Evolutionary conservation across 2,329 filamentous ascomycete genomes (phyloP).

Genomic region (Botrytis squamosa): DNA sequence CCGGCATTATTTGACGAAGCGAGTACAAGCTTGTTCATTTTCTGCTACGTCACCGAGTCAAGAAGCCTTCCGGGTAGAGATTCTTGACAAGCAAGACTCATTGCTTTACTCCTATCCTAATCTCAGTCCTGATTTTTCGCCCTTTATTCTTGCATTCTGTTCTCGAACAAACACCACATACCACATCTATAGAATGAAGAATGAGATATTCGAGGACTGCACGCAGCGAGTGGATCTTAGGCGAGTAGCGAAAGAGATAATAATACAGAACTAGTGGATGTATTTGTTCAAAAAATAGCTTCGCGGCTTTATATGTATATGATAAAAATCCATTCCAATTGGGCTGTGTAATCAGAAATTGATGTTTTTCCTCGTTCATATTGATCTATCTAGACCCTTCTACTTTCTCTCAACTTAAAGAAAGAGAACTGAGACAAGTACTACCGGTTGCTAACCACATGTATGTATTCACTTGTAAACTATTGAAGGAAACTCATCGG

Average conservation of each 20-base stretch:
- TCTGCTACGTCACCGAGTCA: not conserved
- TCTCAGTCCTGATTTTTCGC: not conserved
- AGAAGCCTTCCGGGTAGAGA: not conserved
- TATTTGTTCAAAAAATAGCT: not conserved
- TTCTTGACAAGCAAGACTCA: not conserved
- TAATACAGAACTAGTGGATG: not conserved
- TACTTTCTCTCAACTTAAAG: not conserved
- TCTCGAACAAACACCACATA: not conserved
- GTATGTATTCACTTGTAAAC: not conserved
- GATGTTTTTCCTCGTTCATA: too few relatives aligned
- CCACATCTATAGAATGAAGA: not conserved
- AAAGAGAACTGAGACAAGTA: not conserved
- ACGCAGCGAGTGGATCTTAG: not conserved
- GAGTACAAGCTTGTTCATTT: not conserved
- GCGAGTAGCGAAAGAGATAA: not conserved
- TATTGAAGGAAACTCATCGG: rapidly evolving
- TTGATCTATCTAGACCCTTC: not conserved
- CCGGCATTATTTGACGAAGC: not conserved
- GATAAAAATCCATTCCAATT: not conserved
- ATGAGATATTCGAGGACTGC: not conserved
- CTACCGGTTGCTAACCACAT: not conserved
- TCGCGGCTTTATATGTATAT: rapidly evolving
- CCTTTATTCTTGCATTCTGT: not conserved
- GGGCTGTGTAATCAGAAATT: too few relatives aligned
- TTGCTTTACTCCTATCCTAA: not conserved